phyloP scores from a whole-genome alignment of 2,329 filamentous ascomycete species.

The Westerdykella sp. region DNA sequence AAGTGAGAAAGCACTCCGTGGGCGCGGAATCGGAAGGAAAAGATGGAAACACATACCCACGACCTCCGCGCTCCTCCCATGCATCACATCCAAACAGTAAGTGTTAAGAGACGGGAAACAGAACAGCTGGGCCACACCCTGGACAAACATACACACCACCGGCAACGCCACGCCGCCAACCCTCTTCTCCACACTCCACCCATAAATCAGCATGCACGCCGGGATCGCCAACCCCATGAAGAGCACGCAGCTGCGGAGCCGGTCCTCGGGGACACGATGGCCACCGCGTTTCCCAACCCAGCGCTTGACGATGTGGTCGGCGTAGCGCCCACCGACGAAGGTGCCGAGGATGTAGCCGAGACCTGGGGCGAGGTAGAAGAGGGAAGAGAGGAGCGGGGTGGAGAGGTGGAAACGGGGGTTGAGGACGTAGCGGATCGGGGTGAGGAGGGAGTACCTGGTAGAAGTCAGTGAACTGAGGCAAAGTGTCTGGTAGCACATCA shows the following conservation, averaged over 20 bases:
- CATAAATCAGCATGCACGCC: slow-evolving; percentile 61
- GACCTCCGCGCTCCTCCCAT: too few species aligned
- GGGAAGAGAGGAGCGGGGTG: slow-evolving; percentile 58
- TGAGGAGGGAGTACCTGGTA: slow-evolving; percentile 65
- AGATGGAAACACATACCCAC: too few species aligned
- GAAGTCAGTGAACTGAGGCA: slow-evolving; percentile 28
- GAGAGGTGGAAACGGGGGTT: slow-evolving; percentile 67
- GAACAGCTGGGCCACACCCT: too few species aligned
- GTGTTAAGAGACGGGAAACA: too few species aligned
- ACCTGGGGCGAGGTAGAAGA: slow-evolving; percentile 71
- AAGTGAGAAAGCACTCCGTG: too few species aligned
- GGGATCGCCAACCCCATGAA: slow-evolving; percentile 56
- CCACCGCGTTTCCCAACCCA: slow-evolving; percentile 56
- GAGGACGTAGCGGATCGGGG: slow-evolving; percentile 64
- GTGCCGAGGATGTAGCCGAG: slow-evolving; percentile 64
- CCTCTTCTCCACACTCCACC: slow-evolving; percentile 55
- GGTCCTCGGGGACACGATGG: slow-evolving; percentile 60
- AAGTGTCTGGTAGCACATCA: too few species aligned
- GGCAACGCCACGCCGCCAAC: slow-evolving; percentile 47
- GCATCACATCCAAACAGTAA: too few species aligned
- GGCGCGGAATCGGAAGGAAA: too few species aligned
- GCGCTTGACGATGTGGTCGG: slow-evolving; percentile 59
- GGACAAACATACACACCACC: too few species aligned
- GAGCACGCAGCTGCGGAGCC: slow-evolving; percentile 50
- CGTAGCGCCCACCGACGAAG: slow-evolving; percentile 65